Percentiles rank a stretch among this genome's conserved stretches.
Evolutionary conservation across 441 rosid genomes (phyloP).

Genomic region (Brassica hybrid): DNA sequence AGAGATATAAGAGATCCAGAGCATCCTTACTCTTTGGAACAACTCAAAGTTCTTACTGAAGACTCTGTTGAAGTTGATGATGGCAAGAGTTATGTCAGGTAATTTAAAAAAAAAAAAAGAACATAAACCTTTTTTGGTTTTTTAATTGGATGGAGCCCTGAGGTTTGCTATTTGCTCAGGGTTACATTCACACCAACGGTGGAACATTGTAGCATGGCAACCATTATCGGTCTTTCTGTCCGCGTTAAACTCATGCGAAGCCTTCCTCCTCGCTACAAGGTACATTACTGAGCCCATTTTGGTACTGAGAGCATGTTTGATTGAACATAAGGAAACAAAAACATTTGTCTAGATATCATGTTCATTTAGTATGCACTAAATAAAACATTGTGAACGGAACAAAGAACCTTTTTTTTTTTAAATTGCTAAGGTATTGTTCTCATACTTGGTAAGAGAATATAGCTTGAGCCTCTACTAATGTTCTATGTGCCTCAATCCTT

Average conservation of each 20-base stretch:
- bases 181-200: constrained; percentile 93
- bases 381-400: not conserved
- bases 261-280: constrained; percentile 95
- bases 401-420: no score
- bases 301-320: not conserved
- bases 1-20: constrained; percentile 97
- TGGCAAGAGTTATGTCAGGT: constrained; percentile 70
- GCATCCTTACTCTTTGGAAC: constrained; percentile 91
- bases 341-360: not conserved
- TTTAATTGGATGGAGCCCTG: not conserved
- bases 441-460: constrained; percentile 9
- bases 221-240: constrained; percentile 87
- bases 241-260: constrained; percentile 85
- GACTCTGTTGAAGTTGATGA: constrained; percentile 89
- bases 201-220: constrained; percentile 94
- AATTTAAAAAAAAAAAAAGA: not conserved
- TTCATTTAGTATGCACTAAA: not conserved
- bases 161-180: constrained; percentile 45
- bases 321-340: not conserved
- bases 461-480: not conserved
- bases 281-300: not conserved
- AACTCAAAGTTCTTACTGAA: constrained; percentile 85
- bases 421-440: not conserved
- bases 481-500: not conserved
- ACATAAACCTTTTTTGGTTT: not conserved